Base-by-base conservation (phyloP, 2,329 filamentous ascomycete genomes). In the Microsporum ferrugineum region DNA sequence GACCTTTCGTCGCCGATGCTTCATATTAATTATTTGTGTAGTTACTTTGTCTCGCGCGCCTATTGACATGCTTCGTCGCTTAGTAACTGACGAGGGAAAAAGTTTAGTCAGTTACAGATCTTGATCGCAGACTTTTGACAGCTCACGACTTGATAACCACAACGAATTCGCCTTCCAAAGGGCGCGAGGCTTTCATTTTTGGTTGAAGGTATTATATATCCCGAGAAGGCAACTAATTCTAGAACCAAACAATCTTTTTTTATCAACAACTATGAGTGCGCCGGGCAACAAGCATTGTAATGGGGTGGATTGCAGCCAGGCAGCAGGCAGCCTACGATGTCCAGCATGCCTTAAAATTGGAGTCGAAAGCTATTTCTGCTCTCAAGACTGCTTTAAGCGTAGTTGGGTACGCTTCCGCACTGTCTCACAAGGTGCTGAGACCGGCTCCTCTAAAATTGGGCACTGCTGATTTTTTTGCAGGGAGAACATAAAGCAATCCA, bases 321-420 rank as follows among this genome's bases (percentile, higher is more conserved):
- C 92, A 65, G 91, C 91, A 61, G 87, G 89, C 63, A 80, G 86
- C 60, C 79, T 99, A 55, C 91, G 97, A 75, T 99, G 94, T 75
- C 94, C 94, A 60, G 97, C 89, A 57, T 99, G 94, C 73, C 81
- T 96, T 70, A 96, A 96, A 77, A 79, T 91, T 51, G 89, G 88
- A 60, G 87, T 91, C 72, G 89, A 94, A 71, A 95, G 90, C 78
- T 96, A 86, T 77, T 99, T 97, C 78, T 99, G 94, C 79, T 91
- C 91, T 33, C 94, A 99, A 75, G 94, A 97, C 69, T 99, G 94
- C 80, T 99, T 99, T 79, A 97, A 96, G 82, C 87, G 86, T 75
- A 99, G 91, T 80, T 99, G 94, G 94, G 94, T 97, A 85, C 69
- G 68, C 65, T 68, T 68, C 69, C 68, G 64, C 66, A 61, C 66